These are phyloP conservation scores for Rhodocollybia butyracea DNA, from an alignment of 768 basidiomycete genomes.

Conservation along the genomic window DNA sequence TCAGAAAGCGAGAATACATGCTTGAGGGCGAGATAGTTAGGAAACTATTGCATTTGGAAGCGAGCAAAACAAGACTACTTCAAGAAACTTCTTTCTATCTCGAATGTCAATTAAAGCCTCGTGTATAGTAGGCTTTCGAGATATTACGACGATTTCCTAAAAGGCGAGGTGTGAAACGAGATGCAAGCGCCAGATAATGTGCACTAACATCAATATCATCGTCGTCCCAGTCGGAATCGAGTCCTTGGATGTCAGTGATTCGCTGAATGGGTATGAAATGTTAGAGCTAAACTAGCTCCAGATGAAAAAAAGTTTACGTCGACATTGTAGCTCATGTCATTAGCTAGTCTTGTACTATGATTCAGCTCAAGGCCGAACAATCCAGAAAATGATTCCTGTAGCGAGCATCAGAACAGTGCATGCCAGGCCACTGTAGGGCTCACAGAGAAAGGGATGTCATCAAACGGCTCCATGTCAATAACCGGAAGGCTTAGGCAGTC, in stretches of 20 bases:
- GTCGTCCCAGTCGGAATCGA: conserved; percentile 44
- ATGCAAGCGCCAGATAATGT: not conserved
- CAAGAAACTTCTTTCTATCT: conserved; percentile 15
- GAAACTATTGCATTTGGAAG: not conserved
- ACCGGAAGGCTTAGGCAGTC: no score
- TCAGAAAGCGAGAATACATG: conserved; percentile 21
- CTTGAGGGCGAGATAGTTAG: not conserved
- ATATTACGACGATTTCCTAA: conserved; percentile 49
- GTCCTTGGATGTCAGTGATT: conserved; percentile 36
- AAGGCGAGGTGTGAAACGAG: not conserved
- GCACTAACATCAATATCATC: conserved; percentile 46
- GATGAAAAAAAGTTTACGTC: conserved; percentile 28
- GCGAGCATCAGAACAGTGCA: no score
- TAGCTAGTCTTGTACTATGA: not conserved
- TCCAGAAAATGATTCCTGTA: conserved; percentile 6
- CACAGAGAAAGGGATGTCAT: conserved; percentile 8
- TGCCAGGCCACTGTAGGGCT: no score
- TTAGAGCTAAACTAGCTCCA: not conserved
- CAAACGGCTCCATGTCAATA: conserved; percentile 3
- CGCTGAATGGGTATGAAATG: conserved; percentile 28
- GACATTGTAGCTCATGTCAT: conserved; percentile 38
- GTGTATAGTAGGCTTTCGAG: conserved; percentile 33
- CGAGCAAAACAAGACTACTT: conserved; percentile 13
- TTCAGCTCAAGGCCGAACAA: not conserved
- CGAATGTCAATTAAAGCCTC: conserved; percentile 13